phyloP scores from a whole-genome alignment of 2,329 filamentous ascomycete species.

The Microdochium bolleyi region DNA sequence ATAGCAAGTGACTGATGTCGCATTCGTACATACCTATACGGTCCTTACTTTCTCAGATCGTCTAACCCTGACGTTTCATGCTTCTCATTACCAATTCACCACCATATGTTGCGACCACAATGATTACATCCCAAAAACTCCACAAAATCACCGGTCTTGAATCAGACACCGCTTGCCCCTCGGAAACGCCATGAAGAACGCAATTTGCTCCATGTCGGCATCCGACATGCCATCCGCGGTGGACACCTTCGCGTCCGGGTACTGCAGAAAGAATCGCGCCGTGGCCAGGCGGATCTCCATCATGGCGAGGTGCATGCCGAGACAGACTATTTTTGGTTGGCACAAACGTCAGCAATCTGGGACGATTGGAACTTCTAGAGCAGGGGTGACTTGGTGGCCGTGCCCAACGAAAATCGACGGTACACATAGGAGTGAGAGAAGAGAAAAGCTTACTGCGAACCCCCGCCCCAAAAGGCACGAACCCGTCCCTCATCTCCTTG shows the following conservation, averaged over 20 bases:
- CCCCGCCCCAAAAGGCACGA: constrained; percentile 19
- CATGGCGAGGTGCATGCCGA: constrained; percentile 45
- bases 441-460: constrained; percentile 9
- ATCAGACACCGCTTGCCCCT: constrained; percentile 19
- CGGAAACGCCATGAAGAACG: constrained; percentile 19
- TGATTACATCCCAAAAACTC: too few relatives aligned
- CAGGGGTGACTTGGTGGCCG: too few relatives aligned
- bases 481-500: constrained; percentile 14
- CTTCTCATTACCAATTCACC: too few relatives aligned
- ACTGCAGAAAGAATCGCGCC: constrained; percentile 36
- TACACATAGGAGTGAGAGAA: too few relatives aligned
- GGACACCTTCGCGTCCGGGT: constrained; percentile 18
- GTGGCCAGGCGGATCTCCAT: constrained; percentile 42
- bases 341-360: too few relatives aligned
- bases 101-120: too few relatives aligned
- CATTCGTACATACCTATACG: too few relatives aligned
- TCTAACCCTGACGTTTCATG: too few relatives aligned
- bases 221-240: constrained; percentile 17
- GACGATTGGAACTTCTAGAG: too few relatives aligned
- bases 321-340: constrained; percentile 29
- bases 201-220: constrained; percentile 16
- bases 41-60: too few relatives aligned
- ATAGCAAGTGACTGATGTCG: too few relatives aligned
- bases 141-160: constrained; percentile 4
- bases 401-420: too few relatives aligned